Conservation (phyloP, 1,139 yeast genomes). For the Scheffersomyces illinoinensis region DNA sequence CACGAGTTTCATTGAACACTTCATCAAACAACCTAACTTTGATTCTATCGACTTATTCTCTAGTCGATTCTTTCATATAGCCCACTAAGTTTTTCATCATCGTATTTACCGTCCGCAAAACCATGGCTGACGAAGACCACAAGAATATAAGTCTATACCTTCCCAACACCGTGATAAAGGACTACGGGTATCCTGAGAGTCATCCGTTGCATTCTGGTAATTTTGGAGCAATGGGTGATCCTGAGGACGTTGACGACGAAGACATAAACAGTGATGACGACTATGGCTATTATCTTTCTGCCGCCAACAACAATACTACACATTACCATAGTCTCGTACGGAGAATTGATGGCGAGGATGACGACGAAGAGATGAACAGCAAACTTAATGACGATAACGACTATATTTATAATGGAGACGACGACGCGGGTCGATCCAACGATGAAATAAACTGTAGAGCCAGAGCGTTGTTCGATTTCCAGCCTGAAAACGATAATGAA, state of each 20-base stretch:
- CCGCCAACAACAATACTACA: constrained; percentile 7
- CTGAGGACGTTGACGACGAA: constrained; percentile 11
- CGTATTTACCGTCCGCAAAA: background rate
- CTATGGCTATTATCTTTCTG: constrained; percentile 3
- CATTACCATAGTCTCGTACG: background rate
- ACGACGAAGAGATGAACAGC: constrained; percentile 2
- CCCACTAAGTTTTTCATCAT: background rate
- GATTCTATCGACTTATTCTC: background rate
- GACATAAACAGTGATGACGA: constrained; percentile 4
- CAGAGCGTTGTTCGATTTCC: constrained; percentile 83
- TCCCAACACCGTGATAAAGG: constrained; percentile 53
- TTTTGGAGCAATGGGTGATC: constrained; percentile 20
- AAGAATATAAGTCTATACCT: background rate
- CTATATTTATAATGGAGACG: constrained; percentile 8
- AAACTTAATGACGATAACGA: constrained; percentile 3
- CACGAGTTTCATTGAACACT: background rate
- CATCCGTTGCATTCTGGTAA: constrained; percentile 70
- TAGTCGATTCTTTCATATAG: background rate
- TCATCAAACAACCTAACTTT: too few relatives aligned
- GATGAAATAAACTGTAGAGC: constrained; percentile 59
- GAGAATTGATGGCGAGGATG: constrained; percentile 7
- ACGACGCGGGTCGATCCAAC: constrained; percentile 12
- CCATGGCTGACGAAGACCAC: background rate
- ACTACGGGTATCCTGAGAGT: constrained; percentile 70
- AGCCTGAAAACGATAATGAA: constrained; percentile 93